Base-by-base conservation (phyloP, 2,329 filamentous ascomycete genomes). In the Aspergillus sp. region DNA sequence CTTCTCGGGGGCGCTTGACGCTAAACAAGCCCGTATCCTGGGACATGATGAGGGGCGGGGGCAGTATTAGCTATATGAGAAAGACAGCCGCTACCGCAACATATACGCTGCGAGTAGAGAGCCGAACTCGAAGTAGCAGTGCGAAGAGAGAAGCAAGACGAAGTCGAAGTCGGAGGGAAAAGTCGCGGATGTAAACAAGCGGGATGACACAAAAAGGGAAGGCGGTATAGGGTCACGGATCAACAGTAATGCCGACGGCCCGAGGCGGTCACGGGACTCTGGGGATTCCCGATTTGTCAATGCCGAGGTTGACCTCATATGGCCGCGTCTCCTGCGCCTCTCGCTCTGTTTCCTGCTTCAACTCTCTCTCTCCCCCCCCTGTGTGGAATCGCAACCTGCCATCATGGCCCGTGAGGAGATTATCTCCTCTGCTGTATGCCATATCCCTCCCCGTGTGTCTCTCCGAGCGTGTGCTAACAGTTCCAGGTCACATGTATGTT, bases 371-470 rank as follows among this genome's bases (percentile, higher is more conserved):
- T 35, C 31, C 11, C 29, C 33, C 39, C 15, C 29, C 30, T 24
- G 28, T 34, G 31, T 29, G 15, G 15, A 36, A 32, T 15, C 27
- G 30, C 31, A 10, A 33, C 11, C 24, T 31, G 32, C 35, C 62
- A 89, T 78, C 71, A 80, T 88, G 69, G 86, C 94, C 68, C 86
- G 91, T 58, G 89, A 96, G 76, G 89, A 96, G 60, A 70, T 95
- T 44, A 77, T 94, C 52, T 71, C 78, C 48, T 93, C 86, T 55
- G 88, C 85, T 56, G 80, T 82, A 71, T 56, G 70, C 65, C 27
- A 30, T 29, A 35, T 36, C 20, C 35, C 29, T 40, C 36, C 45
- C 36, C 15, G n/a, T 43, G 47, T 37, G 43, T 29, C 35, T 39
- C 41, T 55, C 35, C 36, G 40, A 32, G 30, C 34, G 33, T 31